Percentiles rank a stretch among this genome's conserved stretches.
These are phyloP conservation scores for Syncephalastrum monosporum DNA, from an alignment of 371 early-diverging fungal genomes.

Conservation along the genomic window DNA sequence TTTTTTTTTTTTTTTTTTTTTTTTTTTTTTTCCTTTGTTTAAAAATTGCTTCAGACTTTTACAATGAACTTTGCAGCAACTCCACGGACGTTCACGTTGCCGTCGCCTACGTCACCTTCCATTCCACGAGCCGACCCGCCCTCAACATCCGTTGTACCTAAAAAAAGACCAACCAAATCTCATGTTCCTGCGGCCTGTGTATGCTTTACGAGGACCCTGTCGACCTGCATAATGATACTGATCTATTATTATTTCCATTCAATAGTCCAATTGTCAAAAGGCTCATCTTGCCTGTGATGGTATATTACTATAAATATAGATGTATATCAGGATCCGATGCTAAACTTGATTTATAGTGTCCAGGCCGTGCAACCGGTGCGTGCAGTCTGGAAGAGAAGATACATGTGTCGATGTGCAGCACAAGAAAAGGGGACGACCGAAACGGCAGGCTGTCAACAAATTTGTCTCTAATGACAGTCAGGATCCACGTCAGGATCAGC, in stretches of 20 bases:
- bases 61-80: neutral
- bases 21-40: slow-evolving; percentile 1
- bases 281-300: slow-evolving; percentile 55
- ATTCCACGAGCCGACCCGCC: neutral
- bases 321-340: neutral
- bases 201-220: neutral
- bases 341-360: slow-evolving; percentile 39
- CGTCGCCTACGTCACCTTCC: slow-evolving; percentile 9
- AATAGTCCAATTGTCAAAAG: slow-evolving; percentile 42
- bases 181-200: slow-evolving; percentile 25
- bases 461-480: neutral
- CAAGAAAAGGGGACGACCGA: slow-evolving; percentile 80
- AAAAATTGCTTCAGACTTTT: too few species aligned
- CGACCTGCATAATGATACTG: neutral
- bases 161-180: slow-evolving; percentile 16
- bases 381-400: slow-evolving; percentile 64
- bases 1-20: too few species aligned
- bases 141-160: slow-evolving; percentile 3
- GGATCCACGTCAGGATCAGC: neutral
- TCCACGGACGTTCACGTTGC: neutral
- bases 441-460: slow-evolving; percentile 51
- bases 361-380: slow-evolving; percentile 75
- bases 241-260: neutral
- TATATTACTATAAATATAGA: slow-evolving; percentile 11
- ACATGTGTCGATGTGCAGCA: slow-evolving; percentile 78